Evolutionary conservation across 805 yeast species (phyloP), one percentile per base, ranked within the genome.

Genomic region (Yarrowia yakushimensis): DNA sequence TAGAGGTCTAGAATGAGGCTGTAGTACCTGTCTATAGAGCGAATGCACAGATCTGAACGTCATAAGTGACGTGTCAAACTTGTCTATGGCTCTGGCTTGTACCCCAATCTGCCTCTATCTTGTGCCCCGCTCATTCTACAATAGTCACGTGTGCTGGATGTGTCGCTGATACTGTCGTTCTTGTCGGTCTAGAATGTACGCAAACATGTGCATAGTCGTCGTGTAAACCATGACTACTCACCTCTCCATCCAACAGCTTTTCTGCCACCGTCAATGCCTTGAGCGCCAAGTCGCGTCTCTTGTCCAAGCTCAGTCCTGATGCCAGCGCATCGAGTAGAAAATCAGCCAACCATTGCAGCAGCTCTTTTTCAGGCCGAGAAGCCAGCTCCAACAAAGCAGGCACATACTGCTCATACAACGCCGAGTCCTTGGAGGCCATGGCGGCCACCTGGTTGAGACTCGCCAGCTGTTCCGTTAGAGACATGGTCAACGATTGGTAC

Each of bases 361-460:
- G 48, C 39, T 55, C 37, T 9, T 15, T 9, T 5, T 55, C 61
- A 1, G 28, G 20, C 3, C 48, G 37, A 18, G 30, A 10, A 11
- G 46, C 25, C 15, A 41, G 34, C 37, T 39, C 36, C 20, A 55
- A 48, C 7, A 55, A 3, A 12, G 61, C 27, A 3, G 61, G 61
- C n/a, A 55, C 36, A 22, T 39, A 39, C 39, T 55, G 61, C 36
- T 55, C 48, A n/a, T 55, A 55, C 12, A 55, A 11, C 2, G 34
- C n/a, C 12, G 15, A 2, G 48, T 55, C 61, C 15, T 39, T 55
- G 20, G 36, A 27, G 8, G 61, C 61, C 48, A 55, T 27, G 17
- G 6, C 15, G 12, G 46, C 48, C n/a, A 55, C 61, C 48, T 55
- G 61, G 39, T 15, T 28, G 17, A 55, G 39, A 20, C 48, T 37